Base-by-base conservation (phyloP, 2,329 filamentous ascomycete genomes). In the Diaporthe sp. region DNA sequence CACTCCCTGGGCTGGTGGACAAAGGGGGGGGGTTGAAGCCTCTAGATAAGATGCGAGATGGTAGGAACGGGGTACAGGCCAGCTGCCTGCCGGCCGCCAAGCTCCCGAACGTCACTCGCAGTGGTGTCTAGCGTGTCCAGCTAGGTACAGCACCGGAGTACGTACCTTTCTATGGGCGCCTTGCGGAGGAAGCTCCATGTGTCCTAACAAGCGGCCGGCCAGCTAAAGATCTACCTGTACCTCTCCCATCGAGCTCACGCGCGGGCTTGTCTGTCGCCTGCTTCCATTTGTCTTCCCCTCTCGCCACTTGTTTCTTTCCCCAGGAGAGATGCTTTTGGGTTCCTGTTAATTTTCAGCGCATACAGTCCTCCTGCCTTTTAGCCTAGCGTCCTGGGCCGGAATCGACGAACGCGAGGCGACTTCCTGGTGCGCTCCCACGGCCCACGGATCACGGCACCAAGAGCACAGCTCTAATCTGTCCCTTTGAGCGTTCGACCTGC, bases 121-220 rank as follows among this genome's bases (percentile, higher is more conserved):
- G 63, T 53, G 44, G 15, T 44, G 9, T 66, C 44, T 19, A 47
- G 10, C 6, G 37, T 42, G 13, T 15, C 42, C 22, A 50, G 63
- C 39, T 39, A 37, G 3, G 22, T 51, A 39, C 47, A 13, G 44
- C 15, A 51, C 22, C 30, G 12, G 44, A 37, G 61, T 51, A 66
- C 56, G 66, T 73, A 51, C 70, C 55, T 32, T 39, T 37, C 39
- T 42, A 22, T 27, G 42, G 55, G 44, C 63, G 22, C 50, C 37
- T 55, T 71, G 30, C 30, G 39, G 55, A 50, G 47, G 56, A 75
- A 75, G 74, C 74, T 75, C 74, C 74, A 74, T 63, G 74, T 75
- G 74, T 75, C 70, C 51, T 72, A 50, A 70, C 32, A 59, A 37
- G 44, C 63, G 37, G 55, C 63, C 39, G 39, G 42, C 56, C 65